A percentile compares a stretch with the other conserved stretches of the same genome.
These are phyloP conservation scores for Saccharomyces hybrid DNA, from an alignment of 1,139 yeast genomes.

Conservation along the genomic window DNA sequence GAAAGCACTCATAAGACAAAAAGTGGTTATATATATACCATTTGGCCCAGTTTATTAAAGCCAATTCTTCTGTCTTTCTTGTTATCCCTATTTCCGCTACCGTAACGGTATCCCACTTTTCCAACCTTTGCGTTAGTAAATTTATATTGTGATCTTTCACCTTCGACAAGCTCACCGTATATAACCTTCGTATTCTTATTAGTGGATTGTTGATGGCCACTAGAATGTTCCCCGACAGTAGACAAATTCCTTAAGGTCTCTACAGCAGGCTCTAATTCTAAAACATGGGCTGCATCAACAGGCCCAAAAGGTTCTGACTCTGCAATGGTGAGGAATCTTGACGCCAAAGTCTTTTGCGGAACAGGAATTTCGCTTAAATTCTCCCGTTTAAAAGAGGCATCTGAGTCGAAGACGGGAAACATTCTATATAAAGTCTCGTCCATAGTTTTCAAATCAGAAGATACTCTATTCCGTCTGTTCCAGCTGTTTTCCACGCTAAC, in stretches of 20 bases:
- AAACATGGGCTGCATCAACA: slow-evolving; percentile 83
- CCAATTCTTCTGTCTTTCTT: slow-evolving; percentile 78
- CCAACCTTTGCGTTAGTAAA: slow-evolving; percentile 77
- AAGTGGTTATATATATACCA: slow-evolving; percentile 34
- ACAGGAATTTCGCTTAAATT: slow-evolving; percentile 90
- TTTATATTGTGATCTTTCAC: slow-evolving; percentile 59
- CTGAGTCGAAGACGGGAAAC: slow-evolving; percentile 63
- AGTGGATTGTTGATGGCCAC: slow-evolving; percentile 21
- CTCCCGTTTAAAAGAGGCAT: slow-evolving; percentile 40
- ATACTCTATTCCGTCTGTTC: slow-evolving; percentile 41
- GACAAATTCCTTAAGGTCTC: slow-evolving; percentile 62
- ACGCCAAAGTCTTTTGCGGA: slow-evolving; percentile 74
- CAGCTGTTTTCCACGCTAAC: slow-evolving; percentile 55
- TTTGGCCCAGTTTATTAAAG: slow-evolving; percentile 64
- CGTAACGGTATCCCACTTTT: slow-evolving; percentile 82
- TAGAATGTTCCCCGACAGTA: slow-evolving; percentile 44
- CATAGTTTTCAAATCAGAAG: slow-evolving; percentile 48
- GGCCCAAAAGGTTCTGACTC: slow-evolving; percentile 98
- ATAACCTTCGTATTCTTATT: slow-evolving; percentile 19
- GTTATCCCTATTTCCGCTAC: slow-evolving; percentile 82
- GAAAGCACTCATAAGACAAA: background rate
- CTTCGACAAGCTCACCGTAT: slow-evolving; percentile 33
- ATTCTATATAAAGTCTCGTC: slow-evolving; percentile 59
- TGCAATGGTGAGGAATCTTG: slow-evolving; percentile 80
- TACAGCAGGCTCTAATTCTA: slow-evolving; percentile 79